Base-by-base conservation (phyloP, 306 rosid genomes). In the Elaeagnus macrophylla region DNA sequence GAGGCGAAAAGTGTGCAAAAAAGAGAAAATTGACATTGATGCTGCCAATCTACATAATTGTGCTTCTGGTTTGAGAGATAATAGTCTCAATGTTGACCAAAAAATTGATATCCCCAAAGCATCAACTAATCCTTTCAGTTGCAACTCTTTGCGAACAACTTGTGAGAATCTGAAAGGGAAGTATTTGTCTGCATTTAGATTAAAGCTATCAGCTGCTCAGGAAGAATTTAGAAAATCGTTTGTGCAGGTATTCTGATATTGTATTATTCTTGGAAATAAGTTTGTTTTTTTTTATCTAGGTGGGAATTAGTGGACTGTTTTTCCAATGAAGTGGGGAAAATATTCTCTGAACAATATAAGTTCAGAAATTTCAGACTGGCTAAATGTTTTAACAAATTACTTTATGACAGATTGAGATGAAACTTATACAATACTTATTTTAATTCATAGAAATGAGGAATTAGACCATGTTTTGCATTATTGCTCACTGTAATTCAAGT, bases 161-260 rank as follows among this genome's bases (percentile, higher is more conserved):
- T 82, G 93, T 65, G 95, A 82, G 66, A 70, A 64, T 70, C 57
- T 72, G 44, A 82, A 81, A 54, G 87, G 71, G 63, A 91, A 87
- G 71, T 91, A 68, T 77, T 77, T 91, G 60, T 70, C 87, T 60
- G 77, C 75, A 54, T 91, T 84, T 71, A 76, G 60, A 63, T 80
- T 87, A 67, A 91, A 82, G 80, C 79, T 91, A 42, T 78, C 69
- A 18, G 36, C 67, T 51, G 77, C 84, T 71, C 89, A 77, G 54
- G 93, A 78, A 60, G 95, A 86, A 65, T 91, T 86, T 79, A 70
- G 65, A 67, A 82, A 80, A 57, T 78, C 80, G 40, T 68, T 80
- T 69, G 54, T 6, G 46, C 95, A 78, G 93, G 97, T 87, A 48
- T 77, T 65, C 60, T 54, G 60, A 36, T 60, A 40, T 64, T 40